A percentile compares a stretch with the other conserved stretches of the same genome.
These are phyloP conservation scores for Gillenia trifoliata DNA, from an alignment of 306 rosid genomes.

Conservation along the genomic window DNA sequence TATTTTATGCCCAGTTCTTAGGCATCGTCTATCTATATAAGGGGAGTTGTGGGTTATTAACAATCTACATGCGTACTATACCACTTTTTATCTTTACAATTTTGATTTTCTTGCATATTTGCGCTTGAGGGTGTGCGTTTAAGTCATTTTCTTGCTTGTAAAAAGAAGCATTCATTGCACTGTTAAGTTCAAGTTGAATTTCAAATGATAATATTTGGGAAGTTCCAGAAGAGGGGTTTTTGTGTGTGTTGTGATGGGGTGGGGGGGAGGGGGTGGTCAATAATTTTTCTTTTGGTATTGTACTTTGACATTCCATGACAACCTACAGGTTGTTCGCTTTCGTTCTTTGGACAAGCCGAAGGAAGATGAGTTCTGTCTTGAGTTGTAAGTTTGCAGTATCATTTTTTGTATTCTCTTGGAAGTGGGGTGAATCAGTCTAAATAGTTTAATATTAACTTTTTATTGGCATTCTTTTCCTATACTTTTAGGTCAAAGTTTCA, in stretches of 20 bases:
- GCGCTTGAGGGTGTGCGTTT: too few relatives aligned
- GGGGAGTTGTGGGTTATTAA: background rate
- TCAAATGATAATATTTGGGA: background rate
- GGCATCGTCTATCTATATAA: background rate
- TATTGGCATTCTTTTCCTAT: background rate
- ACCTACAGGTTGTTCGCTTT: conserved; percentile 73
- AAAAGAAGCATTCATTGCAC: background rate
- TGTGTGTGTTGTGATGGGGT: background rate
- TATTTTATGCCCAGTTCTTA: background rate
- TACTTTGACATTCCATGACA: background rate
- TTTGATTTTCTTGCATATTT: too few relatives aligned
- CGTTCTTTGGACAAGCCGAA: conserved; percentile 84
- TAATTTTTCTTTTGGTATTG: background rate
- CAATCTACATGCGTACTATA: background rate
- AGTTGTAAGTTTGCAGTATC: conserved; percentile 56
- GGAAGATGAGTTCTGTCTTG: conserved; percentile 78
- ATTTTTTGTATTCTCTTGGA: background rate
- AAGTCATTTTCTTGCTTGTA: too few relatives aligned
- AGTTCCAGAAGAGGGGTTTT: background rate
- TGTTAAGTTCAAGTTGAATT: background rate
- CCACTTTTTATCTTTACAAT: too few relatives aligned
- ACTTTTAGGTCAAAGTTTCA: conserved; percentile 54
- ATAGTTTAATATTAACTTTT: background rate
- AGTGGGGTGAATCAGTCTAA: background rate
- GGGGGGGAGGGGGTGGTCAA: background rate